Base-by-base conservation (phyloP, 2,329 filamentous ascomycete species). In the Fusarium clavum region DNA sequence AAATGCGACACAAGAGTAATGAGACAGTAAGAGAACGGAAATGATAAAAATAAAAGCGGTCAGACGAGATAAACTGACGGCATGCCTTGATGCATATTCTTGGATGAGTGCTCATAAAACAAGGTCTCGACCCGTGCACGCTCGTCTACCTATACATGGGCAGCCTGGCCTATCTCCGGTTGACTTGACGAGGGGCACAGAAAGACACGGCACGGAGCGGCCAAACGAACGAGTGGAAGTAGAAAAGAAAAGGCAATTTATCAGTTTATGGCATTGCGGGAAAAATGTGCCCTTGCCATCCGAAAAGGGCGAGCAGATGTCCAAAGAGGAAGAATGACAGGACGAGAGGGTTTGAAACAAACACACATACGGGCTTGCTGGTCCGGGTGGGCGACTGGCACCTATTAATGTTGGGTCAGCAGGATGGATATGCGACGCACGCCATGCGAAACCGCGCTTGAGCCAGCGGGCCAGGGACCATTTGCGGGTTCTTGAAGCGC, bases 371-470 rank as follows among this genome's bases (percentile, higher is more conserved):
- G 61, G 60, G 59, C 57, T 72, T 73, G 61, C 52, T 61, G 49
- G 64, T 59, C 53, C 68, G 43, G 62, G 71, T 67, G 73, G 73
- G 67, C 67, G 70, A 53, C 62, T 69, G 58, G 64, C 67, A 73
- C 72, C 73, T 76, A 75, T 76, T 76, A 76, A 76, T 75, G 72
- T 70, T 65, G 46, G 72, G 67, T 69, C 67, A 68, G 64, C 68
- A 71, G 72, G 69, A 65, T 70, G 62, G 64, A 73, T 64, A 71
- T 72, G 68, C 71, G 65, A 73, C 73, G 66, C 53, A 72, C 62
- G 65, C 67, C 60, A 67, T 65, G 58, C 62, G 58, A 71, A 69
- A 61, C 63, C 63, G 62, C 63, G 69, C 73, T 74, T 71, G 69
- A 72, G 66, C 43, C 34, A 71, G 71, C 71, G 61, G 69, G 64